Evolutionary conservation across 345 rosid species (phyloP).

Genomic region (Salix arbutifolia): DNA sequence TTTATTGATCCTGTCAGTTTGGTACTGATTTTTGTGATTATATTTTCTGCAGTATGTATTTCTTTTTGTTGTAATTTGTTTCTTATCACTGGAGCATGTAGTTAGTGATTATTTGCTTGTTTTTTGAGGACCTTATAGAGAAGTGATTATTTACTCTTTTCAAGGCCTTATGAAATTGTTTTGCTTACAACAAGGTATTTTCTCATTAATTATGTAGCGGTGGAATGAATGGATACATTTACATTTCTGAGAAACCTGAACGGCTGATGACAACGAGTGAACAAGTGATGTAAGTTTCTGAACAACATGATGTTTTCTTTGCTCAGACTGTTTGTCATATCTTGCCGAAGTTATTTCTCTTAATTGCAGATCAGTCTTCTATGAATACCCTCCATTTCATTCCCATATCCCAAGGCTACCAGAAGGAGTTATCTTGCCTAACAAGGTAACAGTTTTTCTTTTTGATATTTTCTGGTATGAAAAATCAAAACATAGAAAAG

Average conservation of each 20-base stretch:
- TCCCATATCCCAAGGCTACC: constrained; percentile 17
- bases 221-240: constrained; percentile 30
- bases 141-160: not conserved
- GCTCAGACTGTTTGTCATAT: no score
- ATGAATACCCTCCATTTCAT: constrained; percentile 20
- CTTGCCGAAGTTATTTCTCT: not conserved
- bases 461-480: not conserved
- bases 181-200: not conserved
- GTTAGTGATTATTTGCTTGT: not conserved
- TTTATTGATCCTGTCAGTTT: no score
- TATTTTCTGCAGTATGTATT: not conserved
- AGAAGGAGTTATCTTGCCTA: constrained; percentile 15
- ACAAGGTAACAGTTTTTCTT: constrained; percentile 2
- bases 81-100: not conserved
- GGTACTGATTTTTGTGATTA: no score
- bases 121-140: not conserved
- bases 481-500: not conserved
- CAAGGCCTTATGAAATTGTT: not conserved
- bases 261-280: constrained; percentile 9
- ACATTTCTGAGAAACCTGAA: not conserved
- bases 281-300: constrained; percentile 20
- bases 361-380: constrained; percentile 18
- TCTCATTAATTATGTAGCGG: constrained; percentile 7
- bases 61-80: not conserved
- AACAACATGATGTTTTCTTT: not conserved